Base-by-base conservation (phyloP, 2,329 filamentous ascomycete genomes). In the Teratosphaeriaceae sp. region DNA sequence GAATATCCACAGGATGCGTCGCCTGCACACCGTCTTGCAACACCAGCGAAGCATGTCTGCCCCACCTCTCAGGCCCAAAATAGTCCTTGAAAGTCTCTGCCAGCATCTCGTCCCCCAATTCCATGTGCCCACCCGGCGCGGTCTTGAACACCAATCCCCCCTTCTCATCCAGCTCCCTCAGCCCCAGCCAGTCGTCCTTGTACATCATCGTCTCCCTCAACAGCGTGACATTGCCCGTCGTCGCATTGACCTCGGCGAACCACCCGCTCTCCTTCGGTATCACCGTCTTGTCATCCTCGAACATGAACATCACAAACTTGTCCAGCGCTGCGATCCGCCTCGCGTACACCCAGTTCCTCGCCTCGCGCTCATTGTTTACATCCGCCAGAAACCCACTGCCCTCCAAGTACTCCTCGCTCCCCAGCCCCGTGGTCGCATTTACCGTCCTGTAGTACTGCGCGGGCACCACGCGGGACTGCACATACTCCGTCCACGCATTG, bases 381-480 rank as follows among this genome's bases (percentile, higher is more conserved):
- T 97, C 90, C 8, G 90, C 92, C 7, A 98, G 72, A 65, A 94
- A 96, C 62, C 89, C 90, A 56, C 85, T 92, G 60, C 79, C 64
- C 52, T 82, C 78, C 16, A 97, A 76, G 61, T 97, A 98, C 22
- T 73, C 67, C 1, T 80, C 77, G 2, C 60, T 61, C 9, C 64
- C 59, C 48, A 62, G 49, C 16, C 63, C 88, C 66, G 61, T 88
- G 69, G 44, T 71, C 63, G 47, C 43, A 78, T 74, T 65, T 2
- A 65, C 77, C 51, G 89, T 79, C 40, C 90, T 84, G 72, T 84
- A 97, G 71, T 98, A 98, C 70, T 98, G 92, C 23, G 92, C 90
- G 1, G 92, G 92, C 3, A 98, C 86, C 7, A 97, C 73, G 15
- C 78, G 78, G 40, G 71, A 73, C 72, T 97, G 92, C 5, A 92